These are phyloP conservation scores for Aspergillus cavernicola DNA, from an alignment of 495 filamentous ascomycete genomes.

Conservation along the genomic window DNA sequence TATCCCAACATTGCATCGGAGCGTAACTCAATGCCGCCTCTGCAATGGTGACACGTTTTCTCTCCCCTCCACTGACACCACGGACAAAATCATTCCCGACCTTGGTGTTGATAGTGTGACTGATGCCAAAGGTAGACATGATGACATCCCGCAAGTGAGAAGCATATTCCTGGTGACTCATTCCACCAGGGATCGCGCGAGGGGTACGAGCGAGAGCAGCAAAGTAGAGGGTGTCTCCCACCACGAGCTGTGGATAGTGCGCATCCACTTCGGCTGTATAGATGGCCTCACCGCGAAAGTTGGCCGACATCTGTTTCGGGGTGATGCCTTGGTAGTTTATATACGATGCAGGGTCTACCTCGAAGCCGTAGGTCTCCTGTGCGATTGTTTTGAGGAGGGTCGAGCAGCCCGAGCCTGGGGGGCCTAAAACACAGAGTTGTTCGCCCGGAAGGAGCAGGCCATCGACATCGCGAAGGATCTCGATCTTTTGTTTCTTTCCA, in stretches of 20 bases:
- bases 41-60: conserved; percentile 58
- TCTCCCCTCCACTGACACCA: conserved; percentile 70
- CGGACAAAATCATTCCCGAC: conserved; percentile 80
- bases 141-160: conserved; percentile 56
- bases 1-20: conserved; percentile 79
- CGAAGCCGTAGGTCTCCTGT: conserved; percentile 70
- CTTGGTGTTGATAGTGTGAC: conserved; percentile 51
- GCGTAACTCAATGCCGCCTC: conserved; percentile 67
- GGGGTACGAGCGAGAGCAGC: conserved; percentile 53
- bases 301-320: conserved; percentile 59
- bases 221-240: conserved; percentile 64
- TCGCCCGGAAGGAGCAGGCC: conserved; percentile 70
- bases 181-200: conserved; percentile 42
- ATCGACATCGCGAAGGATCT: conserved; percentile 69
- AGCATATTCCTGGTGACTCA: conserved; percentile 45
- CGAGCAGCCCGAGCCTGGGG: conserved; percentile 66
- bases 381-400: conserved; percentile 72
- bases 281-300: conserved; percentile 67
- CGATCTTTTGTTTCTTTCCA: conserved; percentile 50
- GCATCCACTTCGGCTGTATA: conserved; percentile 64
- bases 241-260: conserved; percentile 63
- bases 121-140: conserved; percentile 58
- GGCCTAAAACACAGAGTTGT: conserved; percentile 75
- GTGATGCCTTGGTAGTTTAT: conserved; percentile 70
- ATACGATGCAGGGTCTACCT: conserved; percentile 55